A percentile compares a stretch with the other conserved stretches of the same genome.
Evolutionary conservation across 2,329 filamentous ascomycete genomes (phyloP).

Genomic region (Penicillium sp.): DNA sequence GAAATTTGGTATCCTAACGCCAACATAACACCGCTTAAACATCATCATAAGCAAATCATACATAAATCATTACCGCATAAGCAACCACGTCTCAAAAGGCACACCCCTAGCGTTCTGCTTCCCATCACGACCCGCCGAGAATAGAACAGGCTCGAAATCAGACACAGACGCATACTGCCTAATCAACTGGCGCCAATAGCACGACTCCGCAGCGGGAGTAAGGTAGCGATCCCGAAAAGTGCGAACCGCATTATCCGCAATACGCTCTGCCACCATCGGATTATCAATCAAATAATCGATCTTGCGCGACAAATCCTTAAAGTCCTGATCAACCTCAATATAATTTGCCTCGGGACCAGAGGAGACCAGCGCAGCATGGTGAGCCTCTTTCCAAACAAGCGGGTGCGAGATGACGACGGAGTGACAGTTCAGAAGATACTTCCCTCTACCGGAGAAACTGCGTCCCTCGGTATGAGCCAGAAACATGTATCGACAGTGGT

Average conservation of each 20-base stretch:
- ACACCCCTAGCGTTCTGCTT: constrained; percentile 31
- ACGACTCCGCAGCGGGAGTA: constrained; percentile 52
- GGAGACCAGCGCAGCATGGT: constrained; percentile 44
- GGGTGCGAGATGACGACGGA: constrained; percentile 49
- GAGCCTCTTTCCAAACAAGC: constrained; percentile 47
- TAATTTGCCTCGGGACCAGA: constrained; percentile 48
- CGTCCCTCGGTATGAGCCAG: constrained; percentile 51
- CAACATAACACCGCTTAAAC: constrained; percentile 4
- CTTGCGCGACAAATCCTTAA: constrained; percentile 50
- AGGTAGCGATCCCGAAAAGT: constrained; percentile 51
- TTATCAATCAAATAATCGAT: constrained; percentile 43
- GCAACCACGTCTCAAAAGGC: constrained; percentile 41
- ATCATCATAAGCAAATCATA: not conserved
- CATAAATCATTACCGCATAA: constrained; percentile 20
- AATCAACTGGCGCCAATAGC: constrained; percentile 52
- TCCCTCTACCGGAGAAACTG: constrained; percentile 51
- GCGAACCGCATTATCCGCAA: constrained; percentile 47
- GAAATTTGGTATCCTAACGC: not conserved
- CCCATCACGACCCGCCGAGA: constrained; percentile 26
- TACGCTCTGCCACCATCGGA: constrained; percentile 42
- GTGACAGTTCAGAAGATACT: constrained; percentile 51
- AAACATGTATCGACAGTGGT: constrained; percentile 53
- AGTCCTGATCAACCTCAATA: constrained; percentile 49
- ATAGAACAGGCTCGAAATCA: constrained; percentile 40
- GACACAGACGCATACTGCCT: constrained; percentile 35